Base-by-base conservation (phyloP, 106 monocot genomes). In the Dendrobium nobile region DNA sequence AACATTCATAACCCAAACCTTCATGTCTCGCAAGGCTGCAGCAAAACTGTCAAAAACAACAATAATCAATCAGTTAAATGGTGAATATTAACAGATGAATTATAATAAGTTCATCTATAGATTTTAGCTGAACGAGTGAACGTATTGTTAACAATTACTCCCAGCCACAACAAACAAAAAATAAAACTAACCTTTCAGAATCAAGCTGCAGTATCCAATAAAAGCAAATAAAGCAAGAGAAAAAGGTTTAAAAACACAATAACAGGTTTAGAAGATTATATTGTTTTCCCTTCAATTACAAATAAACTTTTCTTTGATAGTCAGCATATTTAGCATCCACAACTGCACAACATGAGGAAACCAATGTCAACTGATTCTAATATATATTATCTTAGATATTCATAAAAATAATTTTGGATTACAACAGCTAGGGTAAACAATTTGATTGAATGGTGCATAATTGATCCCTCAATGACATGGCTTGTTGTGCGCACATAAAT, bases 1-100 rank as follows among this genome's bases (percentile, higher is more conserved):
- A 22, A 94, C 79, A 61, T 97, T 97, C 97, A 97, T 92, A 40
- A 97, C 97, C 97, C 97, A 97, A 33, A 94, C 81, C 58, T 91
- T 94, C 87, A 88, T 81, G 43, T 94, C 91, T 56, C 72, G 75
- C 80, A 97, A 82, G 67, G 92, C 94, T 68, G 94, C 94, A 67
- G 92, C 97, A 80, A 96, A 93, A 45, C 96, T 93, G 90, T 27
- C 70, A 72, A 54, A 82, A 42, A 51, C 51, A 43, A 74, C 42
- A 78, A 31, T 3, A 58, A 75, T 75, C 28, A 80, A 17, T 43
- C 20, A 42, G 74, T 74, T 74, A 74, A 18, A 19, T 17, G 74
- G 15, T 74, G 44, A 13, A 41, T 1, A 42, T 19, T 42, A 43
- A 74, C 7, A 41, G 1, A 40, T 15, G 15, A 72, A 33, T 16